A percentile compares a stretch with the other conserved stretches of the same genome.
phyloP scores from a whole-genome alignment of 805 yeast genomes.

The Candida nitratophila region DNA sequence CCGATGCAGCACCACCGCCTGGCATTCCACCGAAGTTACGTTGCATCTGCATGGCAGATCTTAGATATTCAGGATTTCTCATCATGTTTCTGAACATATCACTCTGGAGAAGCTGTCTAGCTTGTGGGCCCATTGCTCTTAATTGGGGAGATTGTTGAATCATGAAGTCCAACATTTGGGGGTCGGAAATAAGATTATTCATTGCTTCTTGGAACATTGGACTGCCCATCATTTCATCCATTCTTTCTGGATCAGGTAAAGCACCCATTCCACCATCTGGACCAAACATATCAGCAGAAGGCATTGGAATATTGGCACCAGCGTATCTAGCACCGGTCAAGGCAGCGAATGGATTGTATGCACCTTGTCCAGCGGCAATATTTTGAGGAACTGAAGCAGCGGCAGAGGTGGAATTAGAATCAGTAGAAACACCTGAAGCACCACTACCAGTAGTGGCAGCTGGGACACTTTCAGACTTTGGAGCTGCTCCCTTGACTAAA shows the following conservation, averaged over 20 bases:
- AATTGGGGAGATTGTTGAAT: conserved; percentile 80
- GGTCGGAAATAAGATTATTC: conserved; percentile 77
- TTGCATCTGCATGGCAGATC: conserved; percentile 75
- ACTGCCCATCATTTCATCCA: conserved; percentile 66
- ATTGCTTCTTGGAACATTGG: conserved; percentile 80
- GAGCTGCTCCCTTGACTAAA: conserved; percentile 73
- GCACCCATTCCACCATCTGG: conserved; percentile 90
- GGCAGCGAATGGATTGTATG: conserved; percentile 86
- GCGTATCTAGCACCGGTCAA: conserved; percentile 95
- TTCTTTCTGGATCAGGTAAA: conserved; percentile 69
- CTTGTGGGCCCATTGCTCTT: conserved; percentile 83
- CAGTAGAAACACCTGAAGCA: conserved; percentile 10
- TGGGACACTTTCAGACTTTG: conserved; percentile 8
- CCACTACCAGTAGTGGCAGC: conserved; percentile 13
- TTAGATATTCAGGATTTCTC: conserved; percentile 78
- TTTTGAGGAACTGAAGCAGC: conserved; percentile 54
- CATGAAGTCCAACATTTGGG: conserved; percentile 79
- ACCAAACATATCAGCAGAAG: conserved; percentile 83
- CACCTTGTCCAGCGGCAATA: conserved; percentile 80
- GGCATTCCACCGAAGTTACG: conserved; percentile 37
- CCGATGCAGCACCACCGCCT: conserved; percentile 15
- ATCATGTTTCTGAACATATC: conserved; percentile 76
- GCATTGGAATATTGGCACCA: conserved; percentile 76
- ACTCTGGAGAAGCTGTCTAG: conserved; percentile 76
- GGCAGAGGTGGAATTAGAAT: conserved; percentile 11